Base-by-base conservation (phyloP, 768 basidiomycete species). In the Suillus subaureus region DNA sequence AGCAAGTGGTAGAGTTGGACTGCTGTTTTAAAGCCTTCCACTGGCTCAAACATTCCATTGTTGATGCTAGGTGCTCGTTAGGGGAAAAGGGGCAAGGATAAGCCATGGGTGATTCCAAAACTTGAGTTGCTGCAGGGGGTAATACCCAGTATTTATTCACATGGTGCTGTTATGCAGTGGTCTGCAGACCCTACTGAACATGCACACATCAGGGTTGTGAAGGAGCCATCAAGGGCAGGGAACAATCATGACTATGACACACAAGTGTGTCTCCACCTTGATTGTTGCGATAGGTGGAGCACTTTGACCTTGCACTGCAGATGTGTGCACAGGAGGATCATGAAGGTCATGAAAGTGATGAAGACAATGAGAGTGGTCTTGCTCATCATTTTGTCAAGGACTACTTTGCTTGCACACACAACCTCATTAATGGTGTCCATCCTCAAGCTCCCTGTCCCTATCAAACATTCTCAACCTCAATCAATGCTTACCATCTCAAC, bases 1-100 rank as follows among this genome's bases (percentile, higher is more conserved):
- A 62, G 6, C 65, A 64, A 2, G 67, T 74, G 23, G 7, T 39
- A 1, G 54, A 61, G 2, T 74, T 79, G n/a, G 37, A 67, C 3
- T 61, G 51, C 11, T 69, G 72, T 3, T 68, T 82, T 0, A 4
- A 33, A 5, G 65, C 71, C n/a, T 81, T 81, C 49, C 80, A 81
- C 49, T 2, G 64, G 8, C 60, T 76, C 71, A 82, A 82, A 63
- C 43, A 73, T 1, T 66, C 68, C 8, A 77, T 82, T 40, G 65
- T 79, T n/a, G 66, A 66, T 18, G 72, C 75, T 6, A n/a, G 72
- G 73, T 5, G 77, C 72, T 39, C 67, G 75, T 13, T n/a, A 45
- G 16, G 75, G 78, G 39, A 75, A 73, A 52, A 64, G 55, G 15
- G 61, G 61, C 15, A 43, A 15, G 15, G 47, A 21, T 15, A 51